Conservation (phyloP, 1,139 yeast genomes). For the Scheffersomyces titani region DNA sequence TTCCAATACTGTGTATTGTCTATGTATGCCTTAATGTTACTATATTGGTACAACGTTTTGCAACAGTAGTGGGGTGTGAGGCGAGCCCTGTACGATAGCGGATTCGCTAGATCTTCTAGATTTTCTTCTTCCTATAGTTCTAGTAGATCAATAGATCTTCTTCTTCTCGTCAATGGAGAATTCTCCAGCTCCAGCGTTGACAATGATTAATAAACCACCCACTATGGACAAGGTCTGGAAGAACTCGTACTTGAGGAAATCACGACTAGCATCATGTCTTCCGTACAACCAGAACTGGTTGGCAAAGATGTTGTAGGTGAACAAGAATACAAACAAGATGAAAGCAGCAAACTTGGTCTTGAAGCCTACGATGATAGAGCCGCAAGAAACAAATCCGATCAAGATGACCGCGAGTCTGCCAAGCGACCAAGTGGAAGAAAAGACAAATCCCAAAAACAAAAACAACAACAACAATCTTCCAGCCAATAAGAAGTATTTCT, state of each 20-base stretch:
- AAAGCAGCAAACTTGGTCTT: slow-evolving; percentile 91
- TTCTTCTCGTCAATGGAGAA: slow-evolving; percentile 94
- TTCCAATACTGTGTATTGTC: neutral
- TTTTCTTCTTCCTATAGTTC: slow-evolving; percentile 1
- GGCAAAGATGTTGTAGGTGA: slow-evolving; percentile 73
- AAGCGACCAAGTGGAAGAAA: slow-evolving; percentile 74
- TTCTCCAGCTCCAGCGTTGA: slow-evolving; percentile 96
- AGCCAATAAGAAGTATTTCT: slow-evolving; percentile 79
- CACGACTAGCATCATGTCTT: slow-evolving; percentile 75
- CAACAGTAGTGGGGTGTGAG: neutral
- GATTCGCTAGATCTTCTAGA: slow-evolving; percentile 1
- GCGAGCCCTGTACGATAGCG: neutral
- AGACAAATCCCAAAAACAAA: slow-evolving; percentile 83
- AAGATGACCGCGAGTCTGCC: slow-evolving; percentile 66
- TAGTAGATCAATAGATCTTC: slow-evolving; percentile 65
- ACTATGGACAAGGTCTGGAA: slow-evolving; percentile 94
- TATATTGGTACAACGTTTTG: neutral
- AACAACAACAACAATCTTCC: slow-evolving; percentile 88
- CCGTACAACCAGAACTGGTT: slow-evolving; percentile 90
- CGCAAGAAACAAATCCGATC: slow-evolving; percentile 70
- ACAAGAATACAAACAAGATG: slow-evolving; percentile 69
- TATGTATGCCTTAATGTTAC: neutral
- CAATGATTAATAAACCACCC: slow-evolving; percentile 89
- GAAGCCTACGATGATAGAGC: slow-evolving; percentile 87
- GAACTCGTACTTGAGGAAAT: slow-evolving; percentile 87